Conservation (phyloP, 2,329 filamentous ascomycete species). For the Penicillium sp. region DNA sequence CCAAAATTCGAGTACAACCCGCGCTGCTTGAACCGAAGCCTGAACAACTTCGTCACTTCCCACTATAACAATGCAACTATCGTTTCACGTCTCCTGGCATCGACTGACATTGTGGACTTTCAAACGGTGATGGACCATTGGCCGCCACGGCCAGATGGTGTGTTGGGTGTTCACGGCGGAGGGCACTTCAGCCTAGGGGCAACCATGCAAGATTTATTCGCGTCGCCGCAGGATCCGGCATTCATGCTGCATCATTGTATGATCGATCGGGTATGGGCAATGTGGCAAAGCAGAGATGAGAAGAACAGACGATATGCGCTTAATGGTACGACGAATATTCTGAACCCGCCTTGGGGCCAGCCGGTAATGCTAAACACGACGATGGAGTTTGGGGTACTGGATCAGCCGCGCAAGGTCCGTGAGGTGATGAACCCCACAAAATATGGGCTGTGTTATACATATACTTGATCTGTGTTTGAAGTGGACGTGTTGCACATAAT, state of each 20-base stretch:
- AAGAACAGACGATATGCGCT: conserved; percentile 26
- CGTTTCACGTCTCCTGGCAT: conserved; percentile 26
- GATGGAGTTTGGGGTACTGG: conserved; percentile 32
- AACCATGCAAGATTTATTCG: conserved; percentile 53
- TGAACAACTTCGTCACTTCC: conserved; percentile 38
- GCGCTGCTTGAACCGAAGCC: conserved; percentile 36
- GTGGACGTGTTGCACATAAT: not conserved
- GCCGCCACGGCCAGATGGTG: conserved; percentile 29
- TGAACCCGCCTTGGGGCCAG: conserved; percentile 26
- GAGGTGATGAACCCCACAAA: conserved; percentile 29
- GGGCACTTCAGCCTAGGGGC: conserved; percentile 56
- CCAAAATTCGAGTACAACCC: conserved; percentile 38
- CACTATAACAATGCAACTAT: conserved; percentile 30
- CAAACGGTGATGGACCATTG: conserved; percentile 46
- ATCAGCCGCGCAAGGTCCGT: conserved; percentile 18
- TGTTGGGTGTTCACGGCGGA: conserved; percentile 50
- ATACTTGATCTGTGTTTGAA: conserved; percentile 15
- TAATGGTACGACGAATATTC: conserved; percentile 27
- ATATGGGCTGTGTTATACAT: conserved; percentile 28
- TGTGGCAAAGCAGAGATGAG: conserved; percentile 49
- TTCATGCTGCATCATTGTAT: conserved; percentile 57
- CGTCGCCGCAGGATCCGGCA: conserved; percentile 52
- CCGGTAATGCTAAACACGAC: conserved; percentile 24
- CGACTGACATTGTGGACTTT: conserved; percentile 42
- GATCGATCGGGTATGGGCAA: conserved; percentile 56